Conservation (phyloP, 2,329 filamentous ascomycete species). For the Sclerotinia glacialis region DNA sequence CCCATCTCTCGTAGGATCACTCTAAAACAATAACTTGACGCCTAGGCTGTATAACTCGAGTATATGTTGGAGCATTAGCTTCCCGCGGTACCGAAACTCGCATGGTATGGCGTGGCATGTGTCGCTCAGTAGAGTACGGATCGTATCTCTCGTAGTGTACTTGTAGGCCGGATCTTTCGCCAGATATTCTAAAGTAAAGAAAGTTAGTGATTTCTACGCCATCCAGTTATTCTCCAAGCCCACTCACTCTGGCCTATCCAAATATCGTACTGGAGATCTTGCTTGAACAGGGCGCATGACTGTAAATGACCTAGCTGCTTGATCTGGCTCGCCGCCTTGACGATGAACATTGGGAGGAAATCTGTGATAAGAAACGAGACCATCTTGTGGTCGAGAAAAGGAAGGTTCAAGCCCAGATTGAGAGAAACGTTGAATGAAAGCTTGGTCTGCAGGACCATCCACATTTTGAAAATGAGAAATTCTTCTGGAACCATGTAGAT, state of each 20-base stretch:
- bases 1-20: conserved; percentile 5
- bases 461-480: conserved; percentile 32
- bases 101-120: conserved; percentile 1
- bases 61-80: conserved; percentile 19
- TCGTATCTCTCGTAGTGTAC: conserved; percentile 23
- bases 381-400: conserved; percentile 28
- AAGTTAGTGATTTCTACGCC: conserved; percentile 28
- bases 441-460: conserved; percentile 30
- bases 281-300: conserved; percentile 25
- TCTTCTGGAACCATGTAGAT: conserved; percentile 28
- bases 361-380: conserved; percentile 30
- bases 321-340: conserved; percentile 24
- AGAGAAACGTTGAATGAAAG: conserved; percentile 36
- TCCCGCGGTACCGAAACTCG: conserved; percentile 19
- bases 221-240: neutral
- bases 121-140: conserved; percentile 15
- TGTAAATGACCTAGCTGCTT: conserved; percentile 28
- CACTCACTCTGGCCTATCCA: conserved; percentile 36
- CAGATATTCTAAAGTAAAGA: conserved; percentile 22
- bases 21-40: conserved; percentile 30
- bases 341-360: conserved; percentile 25
- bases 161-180: conserved; percentile 24
- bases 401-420: conserved; percentile 35
- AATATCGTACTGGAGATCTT: conserved; percentile 33
- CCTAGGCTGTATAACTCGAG: conserved; percentile 24